Evolutionary conservation across 2,329 filamentous ascomycete species (phyloP), one percentile per base, ranked within the genome.

Genomic region (Scytalidium lignicola): DNA sequence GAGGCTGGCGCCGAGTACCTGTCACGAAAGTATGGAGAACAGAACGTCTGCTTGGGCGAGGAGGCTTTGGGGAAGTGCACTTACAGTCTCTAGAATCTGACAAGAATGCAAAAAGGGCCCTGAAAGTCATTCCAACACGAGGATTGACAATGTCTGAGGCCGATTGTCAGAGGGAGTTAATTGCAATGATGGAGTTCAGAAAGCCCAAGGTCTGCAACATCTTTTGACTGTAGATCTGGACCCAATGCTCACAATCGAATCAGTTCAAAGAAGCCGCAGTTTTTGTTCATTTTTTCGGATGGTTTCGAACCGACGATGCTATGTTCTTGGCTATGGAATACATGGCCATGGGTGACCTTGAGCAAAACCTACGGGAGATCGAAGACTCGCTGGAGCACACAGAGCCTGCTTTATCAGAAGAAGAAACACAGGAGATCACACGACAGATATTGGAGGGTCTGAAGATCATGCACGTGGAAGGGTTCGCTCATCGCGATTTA

Each of bases 281-380:
- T 17, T 57, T 57, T 49, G 54, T 58, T 8, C 39, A 55, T 17
- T 51, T 49, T 19, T 53, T 49, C 17, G 50, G 50, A 19, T 57
- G 52, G 50, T 55, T 49, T 47, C 43, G 51, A 37, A 26, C 37
- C 22, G 18, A 40, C n/a, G 13, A 15, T 22, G 6, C 46, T 15
- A 43, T 54, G 13, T 57, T 42, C 23, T 18, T 57, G 15, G 47
- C 52, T 2, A 57, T 57, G 55, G 55, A 57, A 41, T 55, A 51
- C 26, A 23, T 52, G 1, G 9, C 40, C 21, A 22, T 21, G 13
- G 50, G 54, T 20, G 40, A 55, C 23, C 46, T 55, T 53, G 20
- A 19, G 8, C 21, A 51, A 17, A 15, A 4, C 2, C 51, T 37
- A 5, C 5, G 32, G 32, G 4, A 37, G 15, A 37, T n/a, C n/a